Evolutionary conservation across 371 early-diverging fungal genomes (phyloP), one percentile per base, ranked within the genome.

Genomic region (Mortierella sp.): DNA sequence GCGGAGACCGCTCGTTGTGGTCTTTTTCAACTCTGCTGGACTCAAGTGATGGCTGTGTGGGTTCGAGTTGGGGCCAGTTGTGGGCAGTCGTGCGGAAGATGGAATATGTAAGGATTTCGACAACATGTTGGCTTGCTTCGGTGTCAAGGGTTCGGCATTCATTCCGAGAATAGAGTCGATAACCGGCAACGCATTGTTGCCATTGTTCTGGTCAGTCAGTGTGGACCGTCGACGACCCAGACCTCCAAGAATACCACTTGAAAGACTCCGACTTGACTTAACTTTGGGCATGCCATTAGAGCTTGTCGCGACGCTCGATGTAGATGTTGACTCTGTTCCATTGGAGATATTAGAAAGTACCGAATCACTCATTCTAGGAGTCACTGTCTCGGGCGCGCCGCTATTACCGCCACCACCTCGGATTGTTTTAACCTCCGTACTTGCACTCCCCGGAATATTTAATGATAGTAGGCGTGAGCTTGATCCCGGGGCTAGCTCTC

Each of bases 401-500:
- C n/a, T 48, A 48, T 15, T 64, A 38, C 57, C 64, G 8, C 67
- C 79, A 0, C 80, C 80, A 1, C 80, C 80, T 50, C 80, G 74
- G 28, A 80, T 80, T 1, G 75, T 80, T 48, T 80, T 80, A 41
- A 80, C 68, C 48, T 80, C 80, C 62, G 63, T 65, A 15, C 8
- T 62, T 16, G 47, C 33, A 19, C 43, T 40, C 7, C 57, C 38
- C 36, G 48, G 33, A 3, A 57, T 43, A 33, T 59, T 70, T 50
- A 65, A 71, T 7, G 65, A 22, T 41, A 65, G 32, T 22, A 63
- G 11, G 2, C 53, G 65, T 32, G 67, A 63, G 22, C 40, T 45
- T 4, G 78, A 38, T 41, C 66, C 61, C 10, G 70, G 21, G 16
- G 58, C 52, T 16, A 68, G 53, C 24, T 73, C 78, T 36, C 60